Evolutionary conservation across 2,329 filamentous ascomycete genomes (phyloP).

Genomic region (Aureobasidium sp.): DNA sequence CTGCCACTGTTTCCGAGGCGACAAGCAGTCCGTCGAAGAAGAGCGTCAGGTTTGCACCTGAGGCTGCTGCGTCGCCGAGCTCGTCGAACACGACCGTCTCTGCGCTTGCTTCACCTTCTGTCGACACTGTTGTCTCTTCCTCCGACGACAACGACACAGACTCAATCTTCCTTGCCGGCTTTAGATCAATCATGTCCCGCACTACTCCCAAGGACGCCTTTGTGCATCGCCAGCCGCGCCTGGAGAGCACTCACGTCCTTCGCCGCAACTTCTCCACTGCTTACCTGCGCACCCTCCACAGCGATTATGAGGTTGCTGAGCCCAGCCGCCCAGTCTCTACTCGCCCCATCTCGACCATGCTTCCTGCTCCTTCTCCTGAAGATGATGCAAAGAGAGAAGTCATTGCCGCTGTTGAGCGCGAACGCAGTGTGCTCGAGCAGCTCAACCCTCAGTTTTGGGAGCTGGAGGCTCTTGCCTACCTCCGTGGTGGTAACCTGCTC

Average conservation of each 20-base stretch:
- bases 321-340: slow-evolving; percentile 36
- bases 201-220: slow-evolving; percentile 66
- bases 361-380: slow-evolving; percentile 22
- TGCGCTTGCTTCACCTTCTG: not conserved
- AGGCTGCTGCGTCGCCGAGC: not conserved
- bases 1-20: slow-evolving; percentile 5
- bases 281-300: slow-evolving; percentile 71
- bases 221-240: slow-evolving; percentile 74
- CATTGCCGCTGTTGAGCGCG: slow-evolving; percentile 54
- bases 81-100: slow-evolving; percentile 24
- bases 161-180: slow-evolving; percentile 81
- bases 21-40: slow-evolving; percentile 53
- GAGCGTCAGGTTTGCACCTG: slow-evolving; percentile 60
- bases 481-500: slow-evolving; percentile 55
- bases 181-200: slow-evolving; percentile 64
- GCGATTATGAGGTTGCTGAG: slow-evolving; percentile 69
- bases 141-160: slow-evolving; percentile 37
- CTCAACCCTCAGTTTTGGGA: slow-evolving; percentile 55
- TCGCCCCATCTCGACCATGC: slow-evolving; percentile 41
- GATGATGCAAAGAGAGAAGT: slow-evolving; percentile 27
- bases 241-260: slow-evolving; percentile 79
- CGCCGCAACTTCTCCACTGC: slow-evolving; percentile 65
- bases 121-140: not conserved
- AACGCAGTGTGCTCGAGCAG: slow-evolving; percentile 72
- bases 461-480: slow-evolving; percentile 53